Conservation (phyloP, 1,284 basidiomycete species). For the Trichosporon sp. region DNA sequence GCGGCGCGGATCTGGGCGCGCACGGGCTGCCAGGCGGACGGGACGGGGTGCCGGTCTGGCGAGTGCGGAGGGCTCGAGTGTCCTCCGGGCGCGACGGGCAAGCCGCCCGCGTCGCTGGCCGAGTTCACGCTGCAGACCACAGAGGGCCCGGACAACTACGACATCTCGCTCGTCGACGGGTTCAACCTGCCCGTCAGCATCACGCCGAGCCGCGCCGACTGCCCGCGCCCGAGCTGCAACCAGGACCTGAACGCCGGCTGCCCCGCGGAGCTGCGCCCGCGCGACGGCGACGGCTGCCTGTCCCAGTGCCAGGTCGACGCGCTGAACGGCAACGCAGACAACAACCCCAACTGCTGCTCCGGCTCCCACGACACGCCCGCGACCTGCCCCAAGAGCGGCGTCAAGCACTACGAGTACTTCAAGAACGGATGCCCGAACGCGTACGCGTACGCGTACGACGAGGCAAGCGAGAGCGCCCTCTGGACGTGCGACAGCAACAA, state of each 20-base stretch:
- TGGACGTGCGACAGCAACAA: slow-evolving; percentile 21
- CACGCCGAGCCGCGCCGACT: slow-evolving; percentile 17
- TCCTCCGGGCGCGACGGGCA: neutral
- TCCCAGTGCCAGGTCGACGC: neutral
- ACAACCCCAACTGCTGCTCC: neutral
- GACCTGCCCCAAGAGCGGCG: neutral
- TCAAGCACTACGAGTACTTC: slow-evolving; percentile 24
- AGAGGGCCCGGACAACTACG: slow-evolving; percentile 7
- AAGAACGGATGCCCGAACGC: slow-evolving; percentile 30
- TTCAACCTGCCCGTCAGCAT: slow-evolving; percentile 9
- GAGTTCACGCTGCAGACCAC: slow-evolving; percentile 27
- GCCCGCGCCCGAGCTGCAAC: slow-evolving; percentile 24
- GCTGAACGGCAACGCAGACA: neutral
- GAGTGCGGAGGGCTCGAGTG: neutral
- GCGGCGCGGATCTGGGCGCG: slow-evolving; percentile 32
- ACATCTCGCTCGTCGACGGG: neutral
- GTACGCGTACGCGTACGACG: slow-evolving; percentile 39
- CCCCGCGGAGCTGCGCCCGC: slow-evolving; percentile 7
- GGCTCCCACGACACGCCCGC: neutral
- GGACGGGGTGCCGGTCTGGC: neutral
- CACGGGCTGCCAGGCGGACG: slow-evolving; percentile 27
- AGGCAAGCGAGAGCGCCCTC: slow-evolving; percentile 30
- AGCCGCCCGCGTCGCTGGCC: slow-evolving; percentile 27
- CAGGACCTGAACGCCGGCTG: slow-evolving; percentile 30
- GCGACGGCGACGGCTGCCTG: neutral